Conservation (phyloP, 345 rosid species). For the Mangifera indica region DNA sequence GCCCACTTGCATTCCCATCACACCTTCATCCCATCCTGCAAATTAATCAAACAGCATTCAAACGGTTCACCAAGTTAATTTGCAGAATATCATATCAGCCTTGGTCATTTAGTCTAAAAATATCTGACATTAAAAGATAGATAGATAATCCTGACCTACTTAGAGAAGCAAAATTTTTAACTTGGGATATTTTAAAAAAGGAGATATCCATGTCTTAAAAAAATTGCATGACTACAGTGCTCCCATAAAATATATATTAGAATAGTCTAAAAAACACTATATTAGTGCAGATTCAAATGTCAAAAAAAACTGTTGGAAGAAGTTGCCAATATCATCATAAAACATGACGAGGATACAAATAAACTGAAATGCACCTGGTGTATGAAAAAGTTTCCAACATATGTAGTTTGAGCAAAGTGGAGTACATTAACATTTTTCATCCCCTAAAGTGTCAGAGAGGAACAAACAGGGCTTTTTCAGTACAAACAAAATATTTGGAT, state of each 20-base stretch:
- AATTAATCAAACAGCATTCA: background rate
- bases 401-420: background rate
- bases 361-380: too few relatives aligned
- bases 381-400: background rate
- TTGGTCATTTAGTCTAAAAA: background rate
- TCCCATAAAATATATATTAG: background rate
- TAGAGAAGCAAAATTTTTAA: background rate
- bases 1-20: constrained; percentile 90
- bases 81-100: background rate
- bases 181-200: background rate
- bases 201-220: background rate
- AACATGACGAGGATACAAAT: too few relatives aligned
- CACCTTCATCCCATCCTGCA: constrained; percentile 99
- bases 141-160: background rate
- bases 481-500: background rate
- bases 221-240: background rate
- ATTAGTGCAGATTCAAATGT: too few relatives aligned
- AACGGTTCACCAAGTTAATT: constrained; percentile 5
- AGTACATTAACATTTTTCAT: background rate
- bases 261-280: too few relatives aligned
- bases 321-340: too few relatives aligned
- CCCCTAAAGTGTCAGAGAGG: background rate
- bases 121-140: background rate
- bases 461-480: too few relatives aligned
- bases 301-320: too few relatives aligned